phyloP scores from a whole-genome alignment of 2,329 filamentous ascomycete genomes.

The Aspergillus sojae region DNA sequence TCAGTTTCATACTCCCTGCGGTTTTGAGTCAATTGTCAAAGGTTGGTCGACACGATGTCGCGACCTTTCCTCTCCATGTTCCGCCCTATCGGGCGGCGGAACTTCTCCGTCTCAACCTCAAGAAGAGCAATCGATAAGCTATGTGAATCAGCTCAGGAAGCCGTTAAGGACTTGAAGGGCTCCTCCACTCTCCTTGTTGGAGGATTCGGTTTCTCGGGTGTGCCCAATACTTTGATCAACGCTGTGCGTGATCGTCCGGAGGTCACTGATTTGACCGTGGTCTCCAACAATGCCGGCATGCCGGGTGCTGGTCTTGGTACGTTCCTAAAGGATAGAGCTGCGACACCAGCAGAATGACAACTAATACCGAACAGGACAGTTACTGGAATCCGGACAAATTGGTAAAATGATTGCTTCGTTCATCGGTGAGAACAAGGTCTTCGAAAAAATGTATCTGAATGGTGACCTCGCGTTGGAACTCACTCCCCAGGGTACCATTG shows the following conservation, averaged over 20 bases:
- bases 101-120: conserved; percentile 67
- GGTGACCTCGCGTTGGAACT: conserved; percentile 85
- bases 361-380: conserved; percentile 54
- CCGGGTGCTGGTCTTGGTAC: conserved; percentile 71
- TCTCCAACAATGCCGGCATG: conserved; percentile 81
- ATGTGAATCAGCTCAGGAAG: conserved; percentile 68
- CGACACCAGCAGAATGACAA: background rate
- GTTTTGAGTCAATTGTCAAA: conserved; percentile 13
- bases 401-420: conserved; percentile 75
- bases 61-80: conserved; percentile 33
- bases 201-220: conserved; percentile 76
- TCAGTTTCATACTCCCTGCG: conserved; percentile 4
- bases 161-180: conserved; percentile 71
- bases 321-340: background rate
- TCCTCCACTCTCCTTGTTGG: conserved; percentile 72
- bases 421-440: conserved; percentile 79
- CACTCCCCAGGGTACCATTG: conserved; percentile 85
- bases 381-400: conserved; percentile 72
- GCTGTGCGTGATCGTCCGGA: conserved; percentile 64
- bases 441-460: conserved; percentile 83
- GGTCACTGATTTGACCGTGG: conserved; percentile 67
- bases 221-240: conserved; percentile 54
- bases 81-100: conserved; percentile 47
- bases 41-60: conserved; percentile 28
- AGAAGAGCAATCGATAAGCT: conserved; percentile 74